Evolutionary conservation across 257 asterid species (phyloP), one percentile per base, ranked within the genome.

Genomic region (Hygrophila difformis): DNA sequence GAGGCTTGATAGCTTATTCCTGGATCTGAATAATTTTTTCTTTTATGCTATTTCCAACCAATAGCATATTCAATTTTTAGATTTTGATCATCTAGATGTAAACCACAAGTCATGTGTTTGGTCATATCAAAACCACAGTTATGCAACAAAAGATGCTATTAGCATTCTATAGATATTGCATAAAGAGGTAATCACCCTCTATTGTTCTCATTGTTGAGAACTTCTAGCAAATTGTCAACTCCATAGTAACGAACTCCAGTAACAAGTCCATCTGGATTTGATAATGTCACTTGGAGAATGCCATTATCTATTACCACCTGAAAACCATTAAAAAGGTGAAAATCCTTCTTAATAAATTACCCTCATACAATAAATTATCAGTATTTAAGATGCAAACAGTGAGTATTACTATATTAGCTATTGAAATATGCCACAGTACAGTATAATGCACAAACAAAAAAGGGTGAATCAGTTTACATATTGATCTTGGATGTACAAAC

Each of bases 241-340:
- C 73, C 71, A 6, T 66, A 60, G 41, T 72, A 76, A 36, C 68
- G 24, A 39, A 76, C 47, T 40, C 81, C 81, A 1, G 78, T 76
- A 23, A 76, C 73, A 46, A 65, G 52, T 41, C 85, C 85, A 5
- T 61, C 81, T 20, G 85, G 85, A 4, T 76, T 69, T 1, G 85
- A 72, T 43, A 69, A 18, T 1, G 85, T 76, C 51, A 76, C 61
- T 45, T 69, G 75, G 48, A 76, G 52, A 54, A 76, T 72, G 34
- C 85, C 81, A 22, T 76, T 76, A 49, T 72, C 85, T 47, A 76
- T 12, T 47, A 69, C 66, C 54, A 76, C 85, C 85, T 76, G 62
- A 51, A 57, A 74, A 45, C 26, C 24, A 41, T 17, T 55, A 41
- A 9, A 9, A 0, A 21, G 0, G 34, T 8, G 36, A 3, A 29